These are phyloP conservation scores for Termitomyces sp. DNA, from an alignment of 768 basidiomycete species.

Conservation along the genomic window DNA sequence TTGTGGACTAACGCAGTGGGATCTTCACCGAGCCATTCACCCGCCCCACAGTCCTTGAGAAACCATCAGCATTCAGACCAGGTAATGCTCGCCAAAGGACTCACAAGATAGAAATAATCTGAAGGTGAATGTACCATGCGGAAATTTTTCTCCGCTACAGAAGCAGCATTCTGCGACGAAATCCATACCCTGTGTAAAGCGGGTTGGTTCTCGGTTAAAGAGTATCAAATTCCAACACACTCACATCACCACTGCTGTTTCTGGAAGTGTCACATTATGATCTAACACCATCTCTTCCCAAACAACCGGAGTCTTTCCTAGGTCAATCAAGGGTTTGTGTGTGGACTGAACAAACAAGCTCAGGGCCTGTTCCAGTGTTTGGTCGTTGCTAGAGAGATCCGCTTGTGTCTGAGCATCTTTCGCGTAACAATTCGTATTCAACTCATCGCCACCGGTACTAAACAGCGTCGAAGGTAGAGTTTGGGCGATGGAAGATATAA, in stretches of 20 bases:
- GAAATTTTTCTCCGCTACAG: constrained; percentile 55
- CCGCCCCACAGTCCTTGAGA: constrained; percentile 60
- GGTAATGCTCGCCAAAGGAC: background rate
- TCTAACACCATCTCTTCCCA: constrained; percentile 77
- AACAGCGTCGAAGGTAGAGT: constrained; percentile 58
- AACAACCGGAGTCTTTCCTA: constrained; percentile 72
- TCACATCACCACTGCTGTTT: constrained; percentile 53
- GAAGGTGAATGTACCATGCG: constrained; percentile 62
- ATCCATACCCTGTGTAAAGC: constrained; percentile 59
- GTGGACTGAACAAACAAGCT: constrained; percentile 51
- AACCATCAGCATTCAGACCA: background rate
- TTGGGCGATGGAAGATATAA: constrained; percentile 49
- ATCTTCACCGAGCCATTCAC: constrained; percentile 58
- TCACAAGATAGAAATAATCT: constrained; percentile 74
- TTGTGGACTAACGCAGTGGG: constrained; percentile 29
- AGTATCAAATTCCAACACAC: constrained; percentile 17
- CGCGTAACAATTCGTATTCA: constrained; percentile 63
- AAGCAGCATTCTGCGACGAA: constrained; percentile 49
- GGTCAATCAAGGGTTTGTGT: constrained; percentile 44
- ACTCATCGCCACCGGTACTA: constrained; percentile 79
- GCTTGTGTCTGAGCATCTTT: constrained; percentile 56
- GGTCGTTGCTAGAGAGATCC: constrained; percentile 41
- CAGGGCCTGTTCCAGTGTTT: constrained; percentile 61
- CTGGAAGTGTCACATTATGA: constrained; percentile 37
- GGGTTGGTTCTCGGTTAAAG: background rate